Evolutionary conservation across 148 eudicot genomes (phyloP), one percentile per base, ranked within the genome.

Genomic region (Arbutus unedo): DNA sequence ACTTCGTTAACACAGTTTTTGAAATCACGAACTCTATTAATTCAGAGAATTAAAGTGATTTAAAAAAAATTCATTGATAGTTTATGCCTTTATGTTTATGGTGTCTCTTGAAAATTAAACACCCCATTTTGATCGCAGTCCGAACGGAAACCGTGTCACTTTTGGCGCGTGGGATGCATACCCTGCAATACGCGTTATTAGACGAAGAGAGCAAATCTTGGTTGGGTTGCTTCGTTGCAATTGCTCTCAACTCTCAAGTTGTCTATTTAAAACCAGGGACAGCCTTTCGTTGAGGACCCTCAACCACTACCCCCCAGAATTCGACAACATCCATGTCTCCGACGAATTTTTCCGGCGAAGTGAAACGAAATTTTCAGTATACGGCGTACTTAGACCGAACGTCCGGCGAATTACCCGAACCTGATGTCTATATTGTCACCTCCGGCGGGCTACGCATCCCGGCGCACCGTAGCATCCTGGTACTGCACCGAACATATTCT

Each of bases 381-480:
- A 85, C 84, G 87, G 81, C 59, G 18, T 64, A 50, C 43, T 73
- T 74, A 74, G 76, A 72, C n/a, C 70, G 2, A 43, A 11, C 48
- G 77, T 81, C 87, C 79, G 88, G 25, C 73, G 85, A 82, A 15
- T 70, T 87, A 8, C 88, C 90, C 11, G 74, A 70, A 41, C 48
- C 49, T 16, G 95, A 92, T 73, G 82, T 93, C 60, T 21, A 79
- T 0, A 81, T 95, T 50, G 57, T 92, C 79, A 88, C 95, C 55
- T 93, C 98, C 81, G 91, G 78, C 47, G 95, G 95, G 5, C 66
- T 77, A 3, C 90, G 88, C 81, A 92, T 95, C 53, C 93, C 93
- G 4, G 95, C 90, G 38, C 97, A 93, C 85, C 83, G 94, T 43
- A 87, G 85, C 82, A 85, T 91, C 74, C 89, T 95, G 93, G 98